Conservation (phyloP, 805 yeast species). For the Scheffersomyces spartinae region DNA sequence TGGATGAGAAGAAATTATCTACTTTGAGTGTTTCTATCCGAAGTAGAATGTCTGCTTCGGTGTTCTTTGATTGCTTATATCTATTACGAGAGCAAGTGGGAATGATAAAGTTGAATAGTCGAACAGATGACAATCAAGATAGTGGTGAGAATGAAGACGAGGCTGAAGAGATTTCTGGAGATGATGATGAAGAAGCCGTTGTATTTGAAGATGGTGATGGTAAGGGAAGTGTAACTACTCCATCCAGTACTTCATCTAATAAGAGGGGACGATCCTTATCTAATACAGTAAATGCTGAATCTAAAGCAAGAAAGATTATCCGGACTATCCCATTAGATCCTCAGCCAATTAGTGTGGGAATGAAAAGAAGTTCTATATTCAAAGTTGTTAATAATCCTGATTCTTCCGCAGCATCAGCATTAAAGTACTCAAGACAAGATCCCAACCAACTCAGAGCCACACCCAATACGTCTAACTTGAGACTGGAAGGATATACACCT, state of each 20-base stretch:
- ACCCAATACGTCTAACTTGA: no score
- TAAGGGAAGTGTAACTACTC: conserved; percentile 9
- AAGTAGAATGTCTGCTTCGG: conserved; percentile 85
- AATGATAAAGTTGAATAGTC: conserved; percentile 49
- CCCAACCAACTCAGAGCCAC: background rate
- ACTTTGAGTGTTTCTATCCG: conserved; percentile 44
- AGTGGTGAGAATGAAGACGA: conserved; percentile 16
- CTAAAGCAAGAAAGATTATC: conserved; percentile 63
- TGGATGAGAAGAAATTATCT: conserved; percentile 41
- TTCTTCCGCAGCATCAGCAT: conserved; percentile 23
- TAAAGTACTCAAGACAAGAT: background rate
- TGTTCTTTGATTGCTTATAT: conserved; percentile 85
- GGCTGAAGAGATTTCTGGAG: conserved; percentile 14
- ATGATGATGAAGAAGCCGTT: conserved; percentile 14
- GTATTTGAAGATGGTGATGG: conserved; percentile 11
- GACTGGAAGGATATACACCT: no score
- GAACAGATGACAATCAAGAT: conserved; percentile 13
- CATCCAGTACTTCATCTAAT: conserved; percentile 9
- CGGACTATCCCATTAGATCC: conserved; percentile 78
- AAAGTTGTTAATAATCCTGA: conserved; percentile 26
- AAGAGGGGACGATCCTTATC: conserved; percentile 40
- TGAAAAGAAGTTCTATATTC: conserved; percentile 25
- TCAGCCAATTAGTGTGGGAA: conserved; percentile 46
- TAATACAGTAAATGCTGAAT: conserved; percentile 50
- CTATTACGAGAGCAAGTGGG: conserved; percentile 80